Percentiles rank a stretch among this genome's conserved stretches.
Evolutionary conservation across 345 rosid genomes (phyloP).

Genomic region (Hibiscus tridactylites): DNA sequence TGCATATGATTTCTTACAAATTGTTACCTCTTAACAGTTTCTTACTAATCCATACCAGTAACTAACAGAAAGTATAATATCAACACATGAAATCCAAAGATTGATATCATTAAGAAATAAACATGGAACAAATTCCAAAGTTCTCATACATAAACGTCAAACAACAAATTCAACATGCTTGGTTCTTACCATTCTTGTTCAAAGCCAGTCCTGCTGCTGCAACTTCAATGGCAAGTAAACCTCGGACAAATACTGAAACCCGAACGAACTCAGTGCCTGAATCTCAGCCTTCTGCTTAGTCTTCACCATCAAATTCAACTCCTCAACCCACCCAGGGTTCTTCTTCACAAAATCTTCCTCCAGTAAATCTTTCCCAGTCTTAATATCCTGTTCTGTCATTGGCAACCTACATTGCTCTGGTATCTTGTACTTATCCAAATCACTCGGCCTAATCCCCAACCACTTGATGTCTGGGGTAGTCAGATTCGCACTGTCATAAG

Average conservation of each 20-base stretch:
- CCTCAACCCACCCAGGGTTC: conserved; percentile 97
- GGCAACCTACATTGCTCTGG: conserved; percentile 95
- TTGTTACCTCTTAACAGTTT: background rate
- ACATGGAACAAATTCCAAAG: background rate
- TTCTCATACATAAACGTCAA: conserved; percentile 1
- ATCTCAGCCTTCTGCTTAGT: conserved; percentile 96
- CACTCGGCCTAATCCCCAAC: conserved; percentile 91
- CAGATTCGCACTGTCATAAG: conserved; percentile 87
- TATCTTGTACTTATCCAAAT: conserved; percentile 81
- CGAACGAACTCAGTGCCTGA: conserved; percentile 93
- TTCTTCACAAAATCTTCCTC: conserved; percentile 99
- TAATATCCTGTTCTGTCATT: conserved; percentile 97
- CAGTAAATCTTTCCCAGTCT: conserved; percentile 87
- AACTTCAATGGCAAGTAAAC: conserved; percentile 92
- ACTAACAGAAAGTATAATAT: background rate
- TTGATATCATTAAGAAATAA: background rate
- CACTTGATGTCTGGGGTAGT: conserved; percentile 96
- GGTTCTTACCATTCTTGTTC: conserved; percentile 15
- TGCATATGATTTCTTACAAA: background rate
- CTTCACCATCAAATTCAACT: conserved; percentile 92
- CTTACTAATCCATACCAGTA: background rate
- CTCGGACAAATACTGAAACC: conserved; percentile 92
- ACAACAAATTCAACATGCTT: background rate
- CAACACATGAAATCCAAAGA: background rate
- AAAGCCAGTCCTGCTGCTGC: conserved; percentile 87